phyloP scores from a whole-genome alignment of 345 rosid species.

The Syzygium jambos region DNA sequence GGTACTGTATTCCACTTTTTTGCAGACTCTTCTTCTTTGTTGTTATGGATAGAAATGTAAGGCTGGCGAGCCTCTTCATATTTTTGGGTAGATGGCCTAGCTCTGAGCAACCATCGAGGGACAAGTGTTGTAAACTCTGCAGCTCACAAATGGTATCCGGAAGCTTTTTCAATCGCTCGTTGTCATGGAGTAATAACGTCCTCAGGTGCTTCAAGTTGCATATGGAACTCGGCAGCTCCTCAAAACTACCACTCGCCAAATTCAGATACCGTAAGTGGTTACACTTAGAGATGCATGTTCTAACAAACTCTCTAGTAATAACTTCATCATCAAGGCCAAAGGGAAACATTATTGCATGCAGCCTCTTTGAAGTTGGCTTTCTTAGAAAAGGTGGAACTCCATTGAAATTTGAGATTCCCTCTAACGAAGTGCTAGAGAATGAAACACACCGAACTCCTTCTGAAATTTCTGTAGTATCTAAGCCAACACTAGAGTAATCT shows the following conservation, averaged over 20 bases:
- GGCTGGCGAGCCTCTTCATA: no score
- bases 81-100: no score
- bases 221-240: no score
- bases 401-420: neutral
- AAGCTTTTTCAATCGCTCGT: neutral
- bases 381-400: neutral
- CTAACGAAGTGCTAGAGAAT: accelerated
- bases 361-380: neutral
- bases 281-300: no score
- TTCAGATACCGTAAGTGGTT: no score
- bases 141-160: neutral
- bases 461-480: neutral
- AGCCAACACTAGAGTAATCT: accelerated
- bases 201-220: neutral
- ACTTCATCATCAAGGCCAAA: no score
- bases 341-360: neutral
- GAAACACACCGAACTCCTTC: neutral
- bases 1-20: no score
- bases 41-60: no score
- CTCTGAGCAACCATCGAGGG: no score
- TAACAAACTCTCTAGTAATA: no score
- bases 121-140: neutral
- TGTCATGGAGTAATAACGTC: accelerated
- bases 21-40: no score
- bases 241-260: no score